Evolutionary conservation across 1,139 yeast species (phyloP).

Genomic region (Pichia sp.): DNA sequence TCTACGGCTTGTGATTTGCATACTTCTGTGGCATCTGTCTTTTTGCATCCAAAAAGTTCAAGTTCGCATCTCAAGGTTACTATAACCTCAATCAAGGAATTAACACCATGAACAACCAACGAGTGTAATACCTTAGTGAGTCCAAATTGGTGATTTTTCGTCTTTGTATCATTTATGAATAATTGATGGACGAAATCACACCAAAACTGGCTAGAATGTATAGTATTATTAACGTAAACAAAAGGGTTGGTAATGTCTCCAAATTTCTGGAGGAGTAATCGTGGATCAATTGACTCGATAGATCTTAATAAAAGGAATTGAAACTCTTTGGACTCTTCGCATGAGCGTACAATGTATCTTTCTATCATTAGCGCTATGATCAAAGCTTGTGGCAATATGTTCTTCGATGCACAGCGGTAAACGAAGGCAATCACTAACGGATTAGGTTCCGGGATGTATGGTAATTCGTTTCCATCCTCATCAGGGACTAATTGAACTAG

Average conservation of each 20-base stretch:
- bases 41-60: slow-evolving; percentile 3
- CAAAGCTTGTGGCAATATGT: slow-evolving; percentile 11
- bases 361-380: slow-evolving; percentile 15
- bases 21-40: no score
- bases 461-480: not conserved
- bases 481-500: not conserved
- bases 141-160: slow-evolving; percentile 6
- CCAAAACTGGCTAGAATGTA: slow-evolving; percentile 19
- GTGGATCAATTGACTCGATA: slow-evolving; percentile 16
- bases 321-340: slow-evolving; percentile 12
- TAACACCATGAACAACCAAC: slow-evolving; percentile 19
- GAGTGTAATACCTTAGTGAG: slow-evolving; percentile 11
- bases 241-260: slow-evolving; percentile 12
- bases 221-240: slow-evolving; percentile 8
- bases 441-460: no score
- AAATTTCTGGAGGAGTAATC: slow-evolving; percentile 11
- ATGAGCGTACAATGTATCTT: slow-evolving; percentile 7
- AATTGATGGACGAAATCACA: slow-evolving; percentile 10
- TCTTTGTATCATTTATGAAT: slow-evolving; percentile 6
- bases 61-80: slow-evolving; percentile 7
- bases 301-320: slow-evolving; percentile 19
- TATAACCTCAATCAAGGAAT: slow-evolving; percentile 17
- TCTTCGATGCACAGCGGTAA: slow-evolving; percentile 11
- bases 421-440: slow-evolving; percentile 16
- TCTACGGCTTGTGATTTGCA: no score